Percentiles rank a stretch among this genome's conserved stretches.
phyloP scores from a whole-genome alignment of 345 rosid genomes.

The Adansonia digitata region DNA sequence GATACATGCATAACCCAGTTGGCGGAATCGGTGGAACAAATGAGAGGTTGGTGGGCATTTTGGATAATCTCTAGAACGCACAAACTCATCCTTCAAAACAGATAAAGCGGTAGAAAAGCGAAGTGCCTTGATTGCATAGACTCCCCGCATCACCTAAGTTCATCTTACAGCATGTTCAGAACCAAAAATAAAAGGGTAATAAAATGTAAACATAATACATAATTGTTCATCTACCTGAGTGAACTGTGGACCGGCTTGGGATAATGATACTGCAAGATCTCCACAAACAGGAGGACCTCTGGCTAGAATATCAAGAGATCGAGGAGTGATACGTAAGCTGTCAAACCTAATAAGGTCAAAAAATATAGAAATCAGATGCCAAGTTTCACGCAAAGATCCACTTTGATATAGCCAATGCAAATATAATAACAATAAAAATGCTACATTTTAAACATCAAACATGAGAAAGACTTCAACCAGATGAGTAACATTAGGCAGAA shows the following conservation, averaged over 20 bases:
- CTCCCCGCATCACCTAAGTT: slow-evolving; percentile 74
- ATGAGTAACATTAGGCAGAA: not conserved
- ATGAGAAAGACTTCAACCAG: not conserved
- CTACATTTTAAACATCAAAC: not conserved
- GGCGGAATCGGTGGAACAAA: slow-evolving; percentile 88
- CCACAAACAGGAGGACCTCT: slow-evolving; percentile 93
- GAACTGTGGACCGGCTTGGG: slow-evolving; percentile 97
- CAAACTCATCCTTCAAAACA: slow-evolving; percentile 87
- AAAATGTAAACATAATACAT: slow-evolving; percentile 6
- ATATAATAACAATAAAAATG: slow-evolving; percentile 4
- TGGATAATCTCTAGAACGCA: slow-evolving; percentile 99
- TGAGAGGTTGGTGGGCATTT: slow-evolving; percentile 92
- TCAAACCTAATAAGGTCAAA: slow-evolving; percentile 62
- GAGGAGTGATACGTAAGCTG: slow-evolving; percentile 89
- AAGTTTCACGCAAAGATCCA: slow-evolving; percentile 8
- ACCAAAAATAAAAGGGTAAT: slow-evolving; percentile 5
- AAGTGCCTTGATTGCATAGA: slow-evolving; percentile 88
- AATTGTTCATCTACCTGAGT: slow-evolving; percentile 62
- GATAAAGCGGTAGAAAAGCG: slow-evolving; percentile 89
- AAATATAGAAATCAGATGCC: slow-evolving; percentile 21
- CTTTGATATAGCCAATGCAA: slow-evolving; percentile 12
- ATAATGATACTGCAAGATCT: slow-evolving; percentile 93
- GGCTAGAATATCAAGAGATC: slow-evolving; percentile 88
- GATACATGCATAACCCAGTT: slow-evolving; percentile 94
- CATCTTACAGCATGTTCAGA: slow-evolving; percentile 23